Conservation (phyloP, 2,329 filamentous ascomycete genomes). For the Diaporthe amygdali region DNA sequence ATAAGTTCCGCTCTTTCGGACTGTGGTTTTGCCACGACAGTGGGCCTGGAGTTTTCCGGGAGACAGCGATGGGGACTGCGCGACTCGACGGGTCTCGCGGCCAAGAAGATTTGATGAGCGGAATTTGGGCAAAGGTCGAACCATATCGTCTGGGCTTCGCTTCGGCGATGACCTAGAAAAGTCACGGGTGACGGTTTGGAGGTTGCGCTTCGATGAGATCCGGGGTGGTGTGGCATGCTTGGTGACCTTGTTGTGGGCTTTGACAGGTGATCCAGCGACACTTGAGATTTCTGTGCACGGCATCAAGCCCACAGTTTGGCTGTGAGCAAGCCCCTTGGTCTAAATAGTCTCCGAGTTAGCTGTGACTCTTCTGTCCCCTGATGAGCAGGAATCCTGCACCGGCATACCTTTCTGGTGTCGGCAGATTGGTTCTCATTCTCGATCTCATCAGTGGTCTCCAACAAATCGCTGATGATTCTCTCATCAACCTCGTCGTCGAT, state of each 20-base stretch:
- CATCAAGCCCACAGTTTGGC: conserved; percentile 16
- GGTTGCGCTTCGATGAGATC: conserved; percentile 1
- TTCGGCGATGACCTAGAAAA: neutral
- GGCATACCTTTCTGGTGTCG: conserved; percentile 8
- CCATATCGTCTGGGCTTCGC: conserved; percentile 1
- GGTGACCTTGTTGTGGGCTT: neutral
- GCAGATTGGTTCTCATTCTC: neutral
- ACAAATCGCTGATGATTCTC: conserved; percentile 19
- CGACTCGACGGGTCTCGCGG: neutral
- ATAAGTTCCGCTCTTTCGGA: neutral
- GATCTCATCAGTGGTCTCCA: conserved; percentile 17
- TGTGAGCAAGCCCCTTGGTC: neutral
- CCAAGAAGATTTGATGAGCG: conserved; percentile 6
- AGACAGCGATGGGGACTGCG: neutral
- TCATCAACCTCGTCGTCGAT: neutral
- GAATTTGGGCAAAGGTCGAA: conserved; percentile 15
- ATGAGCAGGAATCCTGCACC: too few relatives aligned
- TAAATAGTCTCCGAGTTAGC: neutral
- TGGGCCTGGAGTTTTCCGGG: neutral
- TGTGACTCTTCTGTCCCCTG: neutral
- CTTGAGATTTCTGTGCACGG: neutral
- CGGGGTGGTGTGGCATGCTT: conserved; percentile 8
- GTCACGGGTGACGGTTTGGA: neutral
- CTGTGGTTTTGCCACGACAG: neutral
- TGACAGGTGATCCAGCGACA: neutral